Percentiles rank a stretch among this genome's conserved stretches.
Conservation (phyloP, 495 filamentous ascomycete species). For the Thozetella sp. region DNA sequence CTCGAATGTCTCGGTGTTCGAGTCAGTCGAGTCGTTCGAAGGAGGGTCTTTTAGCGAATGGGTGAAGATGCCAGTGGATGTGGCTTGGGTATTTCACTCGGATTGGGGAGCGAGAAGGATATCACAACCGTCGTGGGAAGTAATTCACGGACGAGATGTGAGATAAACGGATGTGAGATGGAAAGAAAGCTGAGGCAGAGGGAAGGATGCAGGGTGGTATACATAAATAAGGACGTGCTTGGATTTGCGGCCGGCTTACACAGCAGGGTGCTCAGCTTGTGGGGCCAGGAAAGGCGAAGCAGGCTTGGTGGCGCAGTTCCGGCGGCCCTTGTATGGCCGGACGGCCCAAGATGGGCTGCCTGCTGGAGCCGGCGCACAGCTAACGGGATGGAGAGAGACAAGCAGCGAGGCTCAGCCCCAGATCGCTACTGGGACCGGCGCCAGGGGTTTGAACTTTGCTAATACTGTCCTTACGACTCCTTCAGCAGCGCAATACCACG, state of each 20-base stretch:
- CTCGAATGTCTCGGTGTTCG: not conserved
- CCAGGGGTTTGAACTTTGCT: too few species aligned
- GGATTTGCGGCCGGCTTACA: not conserved
- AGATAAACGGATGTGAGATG: slow-evolving; percentile 5
- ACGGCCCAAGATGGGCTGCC: too few species aligned
- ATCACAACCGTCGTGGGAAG: too few species aligned
- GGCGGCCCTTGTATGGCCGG: not conserved
- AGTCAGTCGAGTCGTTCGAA: not conserved
- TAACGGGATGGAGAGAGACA: not conserved
- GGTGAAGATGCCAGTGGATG: not conserved
- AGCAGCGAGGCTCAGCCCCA: not conserved
- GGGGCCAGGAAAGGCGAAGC: slow-evolving; percentile 1
- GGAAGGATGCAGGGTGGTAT: not conserved
- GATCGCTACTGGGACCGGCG: not conserved
- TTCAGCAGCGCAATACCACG: too few species aligned
- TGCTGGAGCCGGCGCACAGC: not conserved
- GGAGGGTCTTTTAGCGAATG: slow-evolving; percentile 7
- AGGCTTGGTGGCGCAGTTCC: slow-evolving; percentile 11
- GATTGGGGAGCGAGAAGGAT: too few species aligned
- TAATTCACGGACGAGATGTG: not conserved
- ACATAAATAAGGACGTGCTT: slow-evolving; percentile 12
- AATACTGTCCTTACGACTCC: too few species aligned
- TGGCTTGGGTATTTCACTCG: not conserved
- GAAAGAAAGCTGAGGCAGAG: not conserved
- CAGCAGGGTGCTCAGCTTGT: not conserved